Conservation (phyloP, 768 basidiomycete genomes). For the Mrakia gelida region DNA sequence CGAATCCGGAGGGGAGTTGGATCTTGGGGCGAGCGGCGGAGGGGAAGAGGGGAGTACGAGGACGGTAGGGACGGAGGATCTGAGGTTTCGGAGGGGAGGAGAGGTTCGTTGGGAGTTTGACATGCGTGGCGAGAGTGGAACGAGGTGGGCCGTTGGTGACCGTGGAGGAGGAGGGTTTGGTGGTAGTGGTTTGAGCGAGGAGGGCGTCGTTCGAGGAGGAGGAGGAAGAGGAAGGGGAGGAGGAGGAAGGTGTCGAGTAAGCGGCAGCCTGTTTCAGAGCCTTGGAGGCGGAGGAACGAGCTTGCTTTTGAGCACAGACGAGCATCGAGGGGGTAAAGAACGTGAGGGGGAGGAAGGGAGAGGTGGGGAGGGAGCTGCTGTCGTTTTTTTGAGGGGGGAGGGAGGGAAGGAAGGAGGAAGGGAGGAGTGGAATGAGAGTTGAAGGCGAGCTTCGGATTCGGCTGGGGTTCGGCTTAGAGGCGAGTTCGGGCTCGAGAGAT, state of each 20-base stretch:
- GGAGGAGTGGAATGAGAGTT: neutral
- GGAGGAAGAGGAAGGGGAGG: neutral
- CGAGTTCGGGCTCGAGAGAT: neutral
- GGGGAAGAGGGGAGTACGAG: slow-evolving; percentile 10
- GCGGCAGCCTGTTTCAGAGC: neutral
- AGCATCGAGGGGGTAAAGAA: neutral
- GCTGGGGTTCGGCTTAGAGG: neutral
- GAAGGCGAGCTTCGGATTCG: no score
- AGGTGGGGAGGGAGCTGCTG: neutral
- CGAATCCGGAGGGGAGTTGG: slow-evolving; percentile 22
- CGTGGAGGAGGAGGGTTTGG: neutral
- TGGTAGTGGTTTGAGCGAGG: neutral
- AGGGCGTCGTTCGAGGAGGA: neutral
- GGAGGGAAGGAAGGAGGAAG: neutral
- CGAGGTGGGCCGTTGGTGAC: slow-evolving; percentile 5
- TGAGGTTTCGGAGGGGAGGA: neutral
- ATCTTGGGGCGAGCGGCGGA: neutral
- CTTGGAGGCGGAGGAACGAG: neutral
- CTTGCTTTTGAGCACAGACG: neutral
- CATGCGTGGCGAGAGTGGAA: neutral
- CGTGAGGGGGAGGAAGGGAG: neutral
- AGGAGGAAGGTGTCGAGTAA: neutral
- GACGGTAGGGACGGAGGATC: slow-evolving; percentile 7
- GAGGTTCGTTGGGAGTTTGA: neutral
- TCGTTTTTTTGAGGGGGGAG: neutral